Evolutionary conservation across 1,284 basidiomycete species (phyloP).

Genomic region (Ganoderma multipileum): DNA sequence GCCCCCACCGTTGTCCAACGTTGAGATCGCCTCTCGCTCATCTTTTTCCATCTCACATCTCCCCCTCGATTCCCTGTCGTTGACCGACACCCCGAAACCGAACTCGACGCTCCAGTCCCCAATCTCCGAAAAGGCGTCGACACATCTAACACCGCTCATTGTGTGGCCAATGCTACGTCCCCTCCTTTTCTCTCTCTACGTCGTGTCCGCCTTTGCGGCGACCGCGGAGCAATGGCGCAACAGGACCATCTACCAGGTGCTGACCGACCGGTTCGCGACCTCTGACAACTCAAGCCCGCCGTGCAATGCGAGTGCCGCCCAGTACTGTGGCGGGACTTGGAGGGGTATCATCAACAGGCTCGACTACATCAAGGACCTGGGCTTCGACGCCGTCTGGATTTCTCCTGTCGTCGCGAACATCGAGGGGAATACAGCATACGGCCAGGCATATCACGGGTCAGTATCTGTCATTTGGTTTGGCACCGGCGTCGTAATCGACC

Average conservation of each 20-base stretch:
- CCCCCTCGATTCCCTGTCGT: background rate
- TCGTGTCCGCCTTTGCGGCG: slow-evolving; percentile 33
- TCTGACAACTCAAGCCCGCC: slow-evolving; percentile 56
- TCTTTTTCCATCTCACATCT: background rate
- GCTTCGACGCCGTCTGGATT: slow-evolving; percentile 79
- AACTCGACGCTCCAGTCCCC: background rate
- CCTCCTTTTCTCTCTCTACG: slow-evolving; percentile 27
- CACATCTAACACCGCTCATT: background rate
- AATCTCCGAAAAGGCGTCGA: background rate
- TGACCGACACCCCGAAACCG: background rate
- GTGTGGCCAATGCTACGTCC: slow-evolving; percentile 10
- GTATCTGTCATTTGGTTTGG: background rate
- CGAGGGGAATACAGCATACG: slow-evolving; percentile 69
- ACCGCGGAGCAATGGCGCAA: slow-evolving; percentile 35
- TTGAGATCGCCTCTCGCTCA: background rate
- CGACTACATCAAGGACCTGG: slow-evolving; percentile 80
- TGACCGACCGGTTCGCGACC: slow-evolving; percentile 77
- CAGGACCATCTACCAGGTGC: slow-evolving; percentile 38
- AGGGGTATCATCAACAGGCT: slow-evolving; percentile 75
- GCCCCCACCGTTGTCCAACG: background rate
- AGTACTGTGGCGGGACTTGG: slow-evolving; percentile 83
- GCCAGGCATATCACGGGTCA: slow-evolving; percentile 69
- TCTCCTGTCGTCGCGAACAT: slow-evolving; percentile 75
- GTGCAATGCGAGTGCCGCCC: slow-evolving; percentile 59
- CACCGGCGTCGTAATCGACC: background rate